Evolutionary conservation across 345 rosid species (phyloP), one percentile per base, ranked within the genome.

Genomic region (Acer saccharum): DNA sequence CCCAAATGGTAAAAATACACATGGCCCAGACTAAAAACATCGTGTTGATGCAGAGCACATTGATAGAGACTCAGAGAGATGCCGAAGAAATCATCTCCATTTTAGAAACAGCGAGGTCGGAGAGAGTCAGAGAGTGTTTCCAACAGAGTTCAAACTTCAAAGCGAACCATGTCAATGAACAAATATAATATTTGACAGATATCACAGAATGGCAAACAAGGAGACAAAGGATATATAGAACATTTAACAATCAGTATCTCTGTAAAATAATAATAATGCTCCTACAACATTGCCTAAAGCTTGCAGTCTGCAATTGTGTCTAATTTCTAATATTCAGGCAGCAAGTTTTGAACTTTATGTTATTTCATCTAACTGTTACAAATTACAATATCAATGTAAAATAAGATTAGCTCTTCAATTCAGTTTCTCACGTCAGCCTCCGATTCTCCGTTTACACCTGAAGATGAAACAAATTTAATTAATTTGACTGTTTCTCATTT

Each of bases 401-500:
- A 72, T 29, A 46, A 54, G 66, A 74, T 68, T 68, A 73, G 77
- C 43, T 73, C 41, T 17, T n/a, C 8, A 60, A 60, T 61, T 50
- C 62, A 32, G 46, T 69, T 46, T 11, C 18, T 79, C 69, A 23
- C 6, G 64, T 74, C 78, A 79, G 78, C 70, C 65, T 60, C 78
- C 25, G 10, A 65, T 63, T 39, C 65, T 48, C 16, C 50, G 10
- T 27, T 21, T n/a, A 14, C 50, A 52, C 71, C 70, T 66, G 65
- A 23, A 52, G 4, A 65, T n/a, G 71, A 54, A 52, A 63, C 10
- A 29, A 62, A 16, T 2, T 29, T n/a, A 50, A 44, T 62, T 2
- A 9, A 3, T 41, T 61, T 10, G 23, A 18, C 6, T 35, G 29
- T 52, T 5, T 16, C 44, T 50, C 6, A 18, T 13, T 43, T 55